Conservation (phyloP, 768 basidiomycete species). For the Mycena floridula region DNA sequence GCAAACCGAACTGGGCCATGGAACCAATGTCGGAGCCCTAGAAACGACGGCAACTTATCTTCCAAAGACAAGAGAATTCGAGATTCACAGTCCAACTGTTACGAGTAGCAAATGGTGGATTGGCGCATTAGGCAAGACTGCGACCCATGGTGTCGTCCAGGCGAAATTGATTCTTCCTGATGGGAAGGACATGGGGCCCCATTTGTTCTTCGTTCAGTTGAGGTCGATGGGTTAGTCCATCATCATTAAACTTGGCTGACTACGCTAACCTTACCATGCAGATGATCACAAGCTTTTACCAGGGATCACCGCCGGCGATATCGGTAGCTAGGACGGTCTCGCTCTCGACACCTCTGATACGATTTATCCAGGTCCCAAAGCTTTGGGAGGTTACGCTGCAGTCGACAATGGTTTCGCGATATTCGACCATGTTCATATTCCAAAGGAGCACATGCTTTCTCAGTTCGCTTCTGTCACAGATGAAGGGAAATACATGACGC, state of each 20-base stretch:
- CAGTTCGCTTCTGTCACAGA: slow-evolving; percentile 66
- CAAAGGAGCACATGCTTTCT: slow-evolving; percentile 67
- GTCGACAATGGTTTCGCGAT: slow-evolving; percentile 66
- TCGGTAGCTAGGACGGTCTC: slow-evolving; percentile 37
- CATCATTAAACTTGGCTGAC: background rate
- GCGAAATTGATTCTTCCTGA: slow-evolving; percentile 64
- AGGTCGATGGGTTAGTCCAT: slow-evolving; percentile 49
- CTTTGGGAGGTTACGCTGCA: slow-evolving; percentile 37
- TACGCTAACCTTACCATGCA: slow-evolving; percentile 17
- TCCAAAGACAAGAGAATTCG: slow-evolving; percentile 61
- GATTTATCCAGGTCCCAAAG: slow-evolving; percentile 54
- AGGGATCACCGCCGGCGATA: slow-evolving; percentile 63
- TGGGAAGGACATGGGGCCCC: slow-evolving; percentile 59
- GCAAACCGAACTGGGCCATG: slow-evolving; percentile 78
- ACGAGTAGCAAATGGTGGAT: slow-evolving; percentile 85
- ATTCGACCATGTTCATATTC: slow-evolving; percentile 61
- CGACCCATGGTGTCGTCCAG: slow-evolving; percentile 73
- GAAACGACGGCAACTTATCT: slow-evolving; percentile 77
- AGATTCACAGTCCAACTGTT: slow-evolving; percentile 66
- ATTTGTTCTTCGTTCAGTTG: slow-evolving; percentile 70
- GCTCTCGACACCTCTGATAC: too few species aligned
- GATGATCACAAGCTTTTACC: slow-evolving; percentile 56
- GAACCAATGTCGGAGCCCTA: slow-evolving; percentile 59
- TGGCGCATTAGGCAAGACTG: slow-evolving; percentile 63
- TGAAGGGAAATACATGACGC: slow-evolving; percentile 56